Percentiles rank a stretch among this genome's conserved stretches.
These are phyloP conservation scores for Colletotrichum sp. DNA, from an alignment of 2,329 filamentous ascomycete species.

Conservation along the genomic window DNA sequence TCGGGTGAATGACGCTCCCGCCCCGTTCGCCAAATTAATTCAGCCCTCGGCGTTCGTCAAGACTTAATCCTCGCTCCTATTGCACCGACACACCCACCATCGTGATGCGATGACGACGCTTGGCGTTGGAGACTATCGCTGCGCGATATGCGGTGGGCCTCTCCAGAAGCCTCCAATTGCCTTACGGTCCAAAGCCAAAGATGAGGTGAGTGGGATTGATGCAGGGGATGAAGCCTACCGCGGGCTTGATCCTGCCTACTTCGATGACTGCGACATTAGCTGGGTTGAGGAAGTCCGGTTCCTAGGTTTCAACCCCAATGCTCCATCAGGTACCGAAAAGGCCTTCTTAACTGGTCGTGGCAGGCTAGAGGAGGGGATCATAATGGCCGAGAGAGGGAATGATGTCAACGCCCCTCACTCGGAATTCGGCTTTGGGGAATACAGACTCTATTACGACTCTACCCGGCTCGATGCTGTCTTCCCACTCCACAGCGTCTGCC, in stretches of 20 bases:
- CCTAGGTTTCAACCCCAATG: background rate
- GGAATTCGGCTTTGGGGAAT: background rate
- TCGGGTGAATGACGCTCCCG: background rate
- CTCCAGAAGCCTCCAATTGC: background rate
- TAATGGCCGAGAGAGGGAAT: background rate
- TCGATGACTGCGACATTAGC: background rate
- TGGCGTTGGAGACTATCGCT: background rate
- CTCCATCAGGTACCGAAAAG: background rate
- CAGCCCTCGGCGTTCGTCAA: background rate
- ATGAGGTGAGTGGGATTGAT: background rate
- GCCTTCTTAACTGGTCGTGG: background rate
- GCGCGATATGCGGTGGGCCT: background rate
- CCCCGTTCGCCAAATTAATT: background rate
- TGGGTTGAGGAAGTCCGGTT: background rate
- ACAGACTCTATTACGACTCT: background rate
- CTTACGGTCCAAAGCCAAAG: background rate
- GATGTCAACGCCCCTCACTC: background rate
- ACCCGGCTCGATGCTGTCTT: background rate
- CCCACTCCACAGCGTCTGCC: background rate
- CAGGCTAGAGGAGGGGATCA: no score
- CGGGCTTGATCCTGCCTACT: background rate
- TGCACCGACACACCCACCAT: background rate
- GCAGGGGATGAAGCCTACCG: background rate
- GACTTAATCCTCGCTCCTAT: background rate
- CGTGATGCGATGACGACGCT: background rate